Evolutionary conservation across 139 green algal genomes (phyloP), one percentile per base, ranked within the genome.

Genomic region (Deuterostichococcus epilithicus): DNA sequence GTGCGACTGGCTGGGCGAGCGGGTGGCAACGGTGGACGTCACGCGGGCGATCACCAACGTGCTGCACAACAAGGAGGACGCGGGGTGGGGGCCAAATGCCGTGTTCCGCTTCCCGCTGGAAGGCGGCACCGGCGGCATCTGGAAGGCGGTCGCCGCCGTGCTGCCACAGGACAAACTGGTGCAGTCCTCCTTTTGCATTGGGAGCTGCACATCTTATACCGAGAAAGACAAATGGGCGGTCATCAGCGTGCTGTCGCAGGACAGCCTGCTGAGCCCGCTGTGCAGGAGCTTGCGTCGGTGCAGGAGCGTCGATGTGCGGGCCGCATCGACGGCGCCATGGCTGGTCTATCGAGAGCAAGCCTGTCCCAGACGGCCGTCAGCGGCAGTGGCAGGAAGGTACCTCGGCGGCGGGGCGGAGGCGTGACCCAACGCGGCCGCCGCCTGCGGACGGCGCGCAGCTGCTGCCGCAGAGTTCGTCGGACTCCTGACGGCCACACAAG

Each of bases 1-100:
- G 84, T 97, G 92, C 77, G 91, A 91, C 73, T 97, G 93, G 93
- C 87, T 97, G 77, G 93, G 93, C 0, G 93, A 97, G 90, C 90
- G 93, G 22, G 93, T 97, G 63, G 93, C 93, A 0, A 95, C 91
- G 0, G 93, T 97, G 45, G 91, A 97, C 67, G 87, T 96, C 5
- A 80, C 87, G 37, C 86, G 90, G 2, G 93, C 93, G n/a, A 94
- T 97, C 73, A 75, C 65, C 15, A 97, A 96, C 72, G 93, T 97
- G 8, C 92, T 97, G 42, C 76, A 93, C 63, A 79, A 81, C 80
- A 93, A 89, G 85, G 91, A 97, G 86, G 93, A 97, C 77, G 92
- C 90, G 0, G 90, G 90, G 37, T 96, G 92, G 91, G 92, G 92
- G 0, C 92, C 92, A 68, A 96, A 96, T 76, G 92, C 92, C 0